Base-by-base conservation (phyloP, 1,284 basidiomycete species). In the Vanrija sp. region DNA sequence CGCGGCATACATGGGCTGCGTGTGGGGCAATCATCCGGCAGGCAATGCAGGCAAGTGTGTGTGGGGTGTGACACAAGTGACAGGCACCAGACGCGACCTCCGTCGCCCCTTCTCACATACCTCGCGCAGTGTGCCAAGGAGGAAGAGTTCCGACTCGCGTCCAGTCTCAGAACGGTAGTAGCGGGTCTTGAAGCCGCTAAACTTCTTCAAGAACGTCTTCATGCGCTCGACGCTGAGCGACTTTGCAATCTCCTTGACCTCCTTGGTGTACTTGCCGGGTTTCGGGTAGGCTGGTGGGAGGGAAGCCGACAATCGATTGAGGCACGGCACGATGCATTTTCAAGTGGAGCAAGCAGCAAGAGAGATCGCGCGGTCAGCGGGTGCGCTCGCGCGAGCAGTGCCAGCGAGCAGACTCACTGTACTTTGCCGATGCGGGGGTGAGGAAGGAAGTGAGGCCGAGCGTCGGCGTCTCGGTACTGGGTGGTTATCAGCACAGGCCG, bases 391-490 rank as follows among this genome's bases (percentile, higher is more conserved):
- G 46, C 42, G 14, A 15, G 34, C 10, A 48, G 28, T 34, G 6
- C 1, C 1, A 10, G 15, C 43, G 9, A 5, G 18, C 15, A 34
- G 29, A 62, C 73, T 58, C 50, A 75, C 73, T 55, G 61, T 73
- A 76, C 59, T 72, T 72, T 51, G 62, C 63, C n/a, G 65, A 58
- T 3, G 67, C 61, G 10, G 75, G 72, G 0, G 69, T 61, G 12
- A 75, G 60, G 59, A 70, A 71, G 52, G 62, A 65, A 16, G 70
- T 64, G 61, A 76, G 65, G 10, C 75, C 78, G 26, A 78, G 66
- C n/a, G 77, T 79, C n/a, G 77, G 83, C 23, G 87, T 83, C 48
- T 92, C 88, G 47, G 90, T 91, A 49, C 89, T 92, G 68, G 21
- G 9, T 49, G 49, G 53, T 42, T 54, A 34, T 34, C 34, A 34